Conservation (phyloP, 2,329 filamentous ascomycete species). For the Coleophoma crateriformis region DNA sequence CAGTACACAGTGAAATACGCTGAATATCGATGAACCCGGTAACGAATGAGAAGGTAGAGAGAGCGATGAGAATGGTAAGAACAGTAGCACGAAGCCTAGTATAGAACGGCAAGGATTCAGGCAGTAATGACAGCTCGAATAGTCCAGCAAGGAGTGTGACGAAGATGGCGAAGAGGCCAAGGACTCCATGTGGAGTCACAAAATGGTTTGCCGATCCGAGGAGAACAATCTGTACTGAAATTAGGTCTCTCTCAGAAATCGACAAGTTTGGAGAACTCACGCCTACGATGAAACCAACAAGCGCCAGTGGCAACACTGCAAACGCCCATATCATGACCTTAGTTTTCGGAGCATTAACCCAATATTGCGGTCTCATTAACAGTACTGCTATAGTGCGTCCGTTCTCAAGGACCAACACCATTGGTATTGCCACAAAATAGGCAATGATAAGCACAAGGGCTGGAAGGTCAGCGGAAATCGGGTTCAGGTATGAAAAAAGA, state of each 20-base stretch:
- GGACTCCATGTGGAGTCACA: background rate
- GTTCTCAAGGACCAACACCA: background rate
- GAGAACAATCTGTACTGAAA: background rate
- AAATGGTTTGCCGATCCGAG: background rate
- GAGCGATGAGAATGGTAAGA: background rate
- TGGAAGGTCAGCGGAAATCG: background rate
- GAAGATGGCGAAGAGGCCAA: background rate
- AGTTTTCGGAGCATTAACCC: background rate
- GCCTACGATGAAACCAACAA: background rate
- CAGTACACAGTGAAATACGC: background rate
- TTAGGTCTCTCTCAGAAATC: background rate
- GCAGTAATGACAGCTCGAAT: slow-evolving; percentile 17
- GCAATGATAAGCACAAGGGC: background rate
- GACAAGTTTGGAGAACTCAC: background rate
- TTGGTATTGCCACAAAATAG: background rate
- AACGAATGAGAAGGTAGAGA: background rate
- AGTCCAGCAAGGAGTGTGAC: slow-evolving; percentile 5
- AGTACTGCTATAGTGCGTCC: background rate
- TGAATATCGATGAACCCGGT: background rate
- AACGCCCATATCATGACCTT: background rate
- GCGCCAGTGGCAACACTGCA: background rate
- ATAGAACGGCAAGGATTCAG: slow-evolving; percentile 17
- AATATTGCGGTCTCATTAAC: background rate
- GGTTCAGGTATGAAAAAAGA: background rate
- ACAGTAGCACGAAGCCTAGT: background rate